A percentile compares a stretch with the other conserved stretches of the same genome.
Evolutionary conservation across 805 yeast genomes (phyloP).

Genomic region (Candida glaebosa): DNA sequence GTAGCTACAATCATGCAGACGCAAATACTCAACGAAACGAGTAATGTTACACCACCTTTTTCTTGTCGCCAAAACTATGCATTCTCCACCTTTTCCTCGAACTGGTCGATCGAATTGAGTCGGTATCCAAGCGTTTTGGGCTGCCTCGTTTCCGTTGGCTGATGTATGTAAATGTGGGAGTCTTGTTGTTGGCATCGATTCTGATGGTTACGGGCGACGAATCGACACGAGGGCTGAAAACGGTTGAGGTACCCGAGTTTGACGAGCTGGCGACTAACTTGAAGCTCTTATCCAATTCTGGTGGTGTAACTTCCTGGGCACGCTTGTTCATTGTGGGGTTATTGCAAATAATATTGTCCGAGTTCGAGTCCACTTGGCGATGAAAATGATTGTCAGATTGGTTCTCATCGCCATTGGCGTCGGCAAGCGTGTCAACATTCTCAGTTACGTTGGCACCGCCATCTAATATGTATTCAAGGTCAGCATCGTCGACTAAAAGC

Average conservation of each 20-base stretch:
- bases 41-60: no score
- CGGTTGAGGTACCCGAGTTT: neutral
- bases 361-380: neutral
- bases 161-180: neutral
- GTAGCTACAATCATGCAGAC: no score
- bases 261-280: neutral
- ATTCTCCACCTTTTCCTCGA: neutral
- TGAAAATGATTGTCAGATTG: neutral
- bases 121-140: neutral
- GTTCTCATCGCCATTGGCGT: neutral
- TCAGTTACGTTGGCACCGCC: no score
- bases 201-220: neutral
- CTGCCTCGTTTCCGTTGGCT: neutral
- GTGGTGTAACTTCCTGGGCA: neutral
- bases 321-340: no score
- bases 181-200: neutral
- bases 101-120: neutral
- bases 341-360: neutral
- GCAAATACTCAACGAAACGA: no score
- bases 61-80: conserved; percentile 1
- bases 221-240: neutral
- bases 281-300: neutral
- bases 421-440: no score
- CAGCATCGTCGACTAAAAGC: neutral
- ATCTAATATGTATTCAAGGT: no score